These are phyloP conservation scores for Collariella sp. DNA, from an alignment of 495 filamentous ascomycete genomes.

Conservation along the genomic window DNA sequence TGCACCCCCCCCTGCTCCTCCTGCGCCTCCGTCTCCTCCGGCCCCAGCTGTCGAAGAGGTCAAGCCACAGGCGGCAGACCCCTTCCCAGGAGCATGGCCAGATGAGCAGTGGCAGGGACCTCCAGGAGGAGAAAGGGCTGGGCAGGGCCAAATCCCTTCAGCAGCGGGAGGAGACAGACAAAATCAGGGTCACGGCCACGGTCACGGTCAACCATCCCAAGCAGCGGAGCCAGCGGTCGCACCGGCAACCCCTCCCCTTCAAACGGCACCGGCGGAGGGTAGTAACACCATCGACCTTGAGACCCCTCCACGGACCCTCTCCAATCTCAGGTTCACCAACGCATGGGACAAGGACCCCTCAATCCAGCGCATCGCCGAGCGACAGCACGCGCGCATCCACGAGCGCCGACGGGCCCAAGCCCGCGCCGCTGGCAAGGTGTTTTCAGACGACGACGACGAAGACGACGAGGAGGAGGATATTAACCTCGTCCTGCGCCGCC, in stretches of 20 bases:
- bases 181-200: too few species aligned
- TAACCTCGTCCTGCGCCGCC: slow-evolving; percentile 31
- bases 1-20: slow-evolving; percentile 41
- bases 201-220: slow-evolving; percentile 31
- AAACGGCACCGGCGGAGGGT: too few species aligned
- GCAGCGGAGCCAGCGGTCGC: slow-evolving; percentile 31
- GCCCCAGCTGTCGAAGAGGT: slow-evolving; percentile 14
- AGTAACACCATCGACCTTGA: too few species aligned
- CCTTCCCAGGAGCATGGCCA: slow-evolving; percentile 13
- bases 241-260: too few species aligned
- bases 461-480: slow-evolving; percentile 3
- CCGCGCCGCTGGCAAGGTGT: slow-evolving; percentile 13
- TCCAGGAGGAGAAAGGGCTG: too few species aligned
- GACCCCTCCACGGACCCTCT: slow-evolving; percentile 51
- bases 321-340: slow-evolving; percentile 56
- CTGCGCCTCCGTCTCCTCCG: slow-evolving; percentile 5
- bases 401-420: slow-evolving; percentile 50
- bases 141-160: too few species aligned
- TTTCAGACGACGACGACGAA: too few species aligned
- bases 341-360: slow-evolving; percentile 83
- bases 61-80: slow-evolving; percentile 15
- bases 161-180: too few species aligned
- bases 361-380: slow-evolving; percentile 71
- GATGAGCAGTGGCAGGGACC: too few species aligned
- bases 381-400: slow-evolving; percentile 55